phyloP scores from a whole-genome alignment of 805 yeast genomes.

The Metschnikowia dekortorum region DNA sequence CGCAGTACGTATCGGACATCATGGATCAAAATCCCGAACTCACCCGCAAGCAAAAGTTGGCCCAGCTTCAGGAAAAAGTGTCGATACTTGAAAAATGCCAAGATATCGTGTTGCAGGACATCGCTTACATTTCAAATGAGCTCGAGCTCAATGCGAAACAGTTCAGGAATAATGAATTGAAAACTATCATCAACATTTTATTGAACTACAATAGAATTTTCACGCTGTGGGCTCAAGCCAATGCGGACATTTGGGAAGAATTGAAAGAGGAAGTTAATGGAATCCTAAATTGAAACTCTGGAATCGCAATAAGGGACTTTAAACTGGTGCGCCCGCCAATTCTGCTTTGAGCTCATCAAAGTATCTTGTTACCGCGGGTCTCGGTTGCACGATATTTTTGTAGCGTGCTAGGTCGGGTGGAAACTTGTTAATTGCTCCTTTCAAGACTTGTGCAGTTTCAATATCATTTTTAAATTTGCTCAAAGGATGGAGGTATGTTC shows the following conservation, averaged over 20 bases:
- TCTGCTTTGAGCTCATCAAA: conserved; percentile 10
- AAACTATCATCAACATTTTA: conserved; percentile 49
- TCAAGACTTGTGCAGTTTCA: conserved; percentile 46
- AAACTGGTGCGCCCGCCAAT: background rate
- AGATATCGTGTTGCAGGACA: conserved; percentile 37
- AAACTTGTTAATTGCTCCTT: conserved; percentile 61
- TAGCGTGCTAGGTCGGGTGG: conserved; percentile 56
- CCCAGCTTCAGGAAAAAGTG: conserved; percentile 48
- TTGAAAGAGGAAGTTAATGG: conserved; percentile 40
- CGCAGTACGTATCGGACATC: conserved; percentile 51
- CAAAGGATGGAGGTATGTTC: conserved; percentile 57
- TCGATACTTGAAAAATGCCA: conserved; percentile 49
- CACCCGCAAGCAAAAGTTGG: conserved; percentile 52
- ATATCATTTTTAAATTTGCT: conserved; percentile 41
- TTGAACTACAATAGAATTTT: conserved; percentile 52
- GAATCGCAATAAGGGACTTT: background rate
- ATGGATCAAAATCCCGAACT: conserved; percentile 65
- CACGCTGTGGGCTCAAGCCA: conserved; percentile 63
- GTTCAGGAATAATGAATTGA: conserved; percentile 48
- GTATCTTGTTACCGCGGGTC: conserved; percentile 49
- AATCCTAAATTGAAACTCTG: background rate
- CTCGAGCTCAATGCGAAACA: conserved; percentile 44
- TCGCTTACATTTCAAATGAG: conserved; percentile 39
- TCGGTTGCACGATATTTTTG: conserved; percentile 66
- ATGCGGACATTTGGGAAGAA: conserved; percentile 64